phyloP scores from a whole-genome alignment of 352 stramenopile genomes.

The Phytophthora citricola region DNA sequence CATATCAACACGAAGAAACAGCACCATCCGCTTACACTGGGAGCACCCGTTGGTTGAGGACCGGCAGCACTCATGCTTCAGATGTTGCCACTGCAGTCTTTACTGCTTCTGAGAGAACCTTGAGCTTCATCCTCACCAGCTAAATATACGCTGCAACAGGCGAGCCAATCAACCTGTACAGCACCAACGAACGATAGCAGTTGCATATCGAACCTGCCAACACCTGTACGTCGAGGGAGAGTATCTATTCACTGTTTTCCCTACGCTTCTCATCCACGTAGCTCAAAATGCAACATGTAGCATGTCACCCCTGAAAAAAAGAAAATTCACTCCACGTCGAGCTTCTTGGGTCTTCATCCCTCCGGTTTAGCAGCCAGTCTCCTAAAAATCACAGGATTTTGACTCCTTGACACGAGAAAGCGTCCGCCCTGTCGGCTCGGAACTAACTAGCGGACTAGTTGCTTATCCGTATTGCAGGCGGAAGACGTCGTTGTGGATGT shows the following conservation, averaged over 20 bases:
- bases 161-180: conserved; percentile 9
- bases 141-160: conserved; percentile 31
- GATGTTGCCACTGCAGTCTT: background rate
- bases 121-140: conserved; percentile 9
- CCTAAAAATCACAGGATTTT: conserved; percentile 11
- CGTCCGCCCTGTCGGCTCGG: conserved; percentile 3
- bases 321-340: conserved; percentile 17
- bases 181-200: conserved; percentile 6
- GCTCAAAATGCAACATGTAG: conserved; percentile 20
- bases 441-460: conserved; percentile 19
- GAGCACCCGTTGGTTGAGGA: conserved; percentile 26
- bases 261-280: conserved; percentile 28
- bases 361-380: conserved; percentile 6
- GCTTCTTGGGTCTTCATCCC: conserved; percentile 3
- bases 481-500: conserved; percentile 98
- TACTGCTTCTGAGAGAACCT: background rate
- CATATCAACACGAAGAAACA: conserved; percentile 1
- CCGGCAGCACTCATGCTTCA: conserved; percentile 81
- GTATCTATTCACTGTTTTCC: conserved; percentile 44
- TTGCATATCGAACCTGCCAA: conserved; percentile 12
- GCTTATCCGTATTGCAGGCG: conserved; percentile 96
- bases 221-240: conserved; percentile 15
- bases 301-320: conserved; percentile 29
- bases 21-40: conserved; percentile 30
- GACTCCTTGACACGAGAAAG: conserved; percentile 1